phyloP scores from a whole-genome alignment of 352 stramenopile genomes.

The Phytopythium litorale region DNA sequence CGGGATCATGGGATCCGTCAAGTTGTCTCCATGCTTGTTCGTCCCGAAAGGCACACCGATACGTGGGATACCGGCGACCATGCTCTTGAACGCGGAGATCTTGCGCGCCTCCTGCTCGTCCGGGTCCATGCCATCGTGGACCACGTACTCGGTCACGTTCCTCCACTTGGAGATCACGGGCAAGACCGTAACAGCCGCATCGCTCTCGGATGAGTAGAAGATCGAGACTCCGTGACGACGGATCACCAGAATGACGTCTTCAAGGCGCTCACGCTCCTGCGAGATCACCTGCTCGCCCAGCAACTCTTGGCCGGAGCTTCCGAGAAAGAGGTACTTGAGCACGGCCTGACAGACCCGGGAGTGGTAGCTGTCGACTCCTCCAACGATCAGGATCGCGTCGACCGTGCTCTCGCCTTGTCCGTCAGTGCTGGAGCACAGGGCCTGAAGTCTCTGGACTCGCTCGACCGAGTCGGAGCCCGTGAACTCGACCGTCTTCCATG shows the following conservation, averaged over 20 bases:
- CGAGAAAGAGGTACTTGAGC: slow-evolving; percentile 77
- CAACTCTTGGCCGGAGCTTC: slow-evolving; percentile 63
- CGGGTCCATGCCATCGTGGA: slow-evolving; percentile 59
- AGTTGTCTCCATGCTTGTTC: slow-evolving; percentile 22
- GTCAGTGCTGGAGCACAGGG: slow-evolving; percentile 26
- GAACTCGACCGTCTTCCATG: slow-evolving; percentile 53
- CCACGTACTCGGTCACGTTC: slow-evolving; percentile 58
- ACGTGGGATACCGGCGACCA: slow-evolving; percentile 39
- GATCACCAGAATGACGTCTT: slow-evolving; percentile 68
- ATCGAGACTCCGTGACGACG: slow-evolving; percentile 31
- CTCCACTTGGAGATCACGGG: slow-evolving; percentile 64
- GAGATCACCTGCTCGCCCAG: slow-evolving; percentile 71
- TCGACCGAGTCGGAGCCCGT: slow-evolving; percentile 49
- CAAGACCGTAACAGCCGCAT: slow-evolving; percentile 57
- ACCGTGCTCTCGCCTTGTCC: slow-evolving; percentile 10
- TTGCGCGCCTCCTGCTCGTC: slow-evolving; percentile 74
- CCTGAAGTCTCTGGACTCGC: slow-evolving; percentile 47
- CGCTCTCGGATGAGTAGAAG: slow-evolving; percentile 67
- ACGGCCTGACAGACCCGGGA: slow-evolving; percentile 55
- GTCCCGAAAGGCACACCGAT: slow-evolving; percentile 61
- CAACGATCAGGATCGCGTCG: slow-evolving; percentile 62
- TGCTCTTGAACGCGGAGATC: slow-evolving; percentile 55
- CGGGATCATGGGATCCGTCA: slow-evolving; percentile 47
- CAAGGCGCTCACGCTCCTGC: slow-evolving; percentile 56
- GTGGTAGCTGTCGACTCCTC: slow-evolving; percentile 66